Evolutionary conservation across 768 basidiomycete genomes (phyloP).

Genomic region (Crepidotus variabilis): DNA sequence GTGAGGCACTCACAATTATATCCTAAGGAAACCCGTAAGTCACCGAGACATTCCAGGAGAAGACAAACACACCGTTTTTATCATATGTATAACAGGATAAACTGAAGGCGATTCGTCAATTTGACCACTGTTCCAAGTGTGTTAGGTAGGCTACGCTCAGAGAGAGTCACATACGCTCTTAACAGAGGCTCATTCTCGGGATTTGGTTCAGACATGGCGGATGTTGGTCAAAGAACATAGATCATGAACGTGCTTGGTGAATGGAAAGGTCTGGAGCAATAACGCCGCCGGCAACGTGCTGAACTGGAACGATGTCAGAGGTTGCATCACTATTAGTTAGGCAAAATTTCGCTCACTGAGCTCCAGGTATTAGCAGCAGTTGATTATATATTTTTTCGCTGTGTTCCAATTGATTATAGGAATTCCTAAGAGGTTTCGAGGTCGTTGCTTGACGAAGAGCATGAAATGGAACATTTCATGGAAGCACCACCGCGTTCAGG

Average conservation of each 20-base stretch:
- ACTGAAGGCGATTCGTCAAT: constrained; percentile 49
- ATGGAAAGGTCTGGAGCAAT: not conserved
- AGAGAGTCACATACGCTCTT: constrained; percentile 22
- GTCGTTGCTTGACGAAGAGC: not conserved
- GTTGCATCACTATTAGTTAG: constrained; percentile 2
- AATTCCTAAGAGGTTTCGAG: too few species aligned
- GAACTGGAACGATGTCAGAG: constrained; percentile 3
- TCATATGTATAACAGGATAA: constrained; percentile 80
- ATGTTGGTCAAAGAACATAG: constrained; percentile 3
- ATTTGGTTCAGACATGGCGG: constrained; percentile 34
- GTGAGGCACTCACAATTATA: constrained; percentile 43
- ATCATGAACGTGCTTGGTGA: not conserved
- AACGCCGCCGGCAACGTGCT: not conserved
- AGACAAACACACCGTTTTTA: constrained; percentile 49
- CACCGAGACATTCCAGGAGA: not conserved
- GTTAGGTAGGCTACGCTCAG: not conserved
- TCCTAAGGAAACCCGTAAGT: constrained; percentile 40
- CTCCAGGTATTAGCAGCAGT: not conserved
- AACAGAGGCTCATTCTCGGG: constrained; percentile 41
- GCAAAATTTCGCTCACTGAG: not conserved
- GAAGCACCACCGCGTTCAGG: constrained; percentile 1
- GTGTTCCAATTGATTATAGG: too few species aligned
- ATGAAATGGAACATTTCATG: not conserved
- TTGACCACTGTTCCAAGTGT: not conserved
- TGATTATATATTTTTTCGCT: too few species aligned